phyloP scores from a whole-genome alignment of 2,329 filamentous ascomycete species.

The Aspergillus puulaauensis region DNA sequence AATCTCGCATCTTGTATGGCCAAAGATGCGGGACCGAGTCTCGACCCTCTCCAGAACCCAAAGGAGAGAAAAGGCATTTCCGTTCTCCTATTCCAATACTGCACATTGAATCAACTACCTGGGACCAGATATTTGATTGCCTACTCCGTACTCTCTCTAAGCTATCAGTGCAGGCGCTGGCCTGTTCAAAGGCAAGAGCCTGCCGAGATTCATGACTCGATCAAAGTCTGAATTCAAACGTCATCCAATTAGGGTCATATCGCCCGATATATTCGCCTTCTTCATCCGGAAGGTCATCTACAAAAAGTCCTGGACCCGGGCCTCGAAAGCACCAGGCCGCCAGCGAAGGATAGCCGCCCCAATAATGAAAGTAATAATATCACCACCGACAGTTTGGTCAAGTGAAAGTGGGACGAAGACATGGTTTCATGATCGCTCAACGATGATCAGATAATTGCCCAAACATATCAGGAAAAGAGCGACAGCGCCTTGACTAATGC shows the following conservation, averaged over 20 bases:
- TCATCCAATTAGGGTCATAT: not conserved
- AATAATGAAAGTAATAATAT: not conserved
- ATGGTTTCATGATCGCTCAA: slow-evolving; percentile 22
- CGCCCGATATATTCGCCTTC: not conserved
- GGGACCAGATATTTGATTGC: not conserved
- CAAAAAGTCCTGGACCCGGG: not conserved
- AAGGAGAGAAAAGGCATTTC: not conserved
- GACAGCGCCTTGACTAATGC: slow-evolving; percentile 22
- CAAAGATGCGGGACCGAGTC: not conserved
- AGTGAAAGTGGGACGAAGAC: slow-evolving; percentile 13
- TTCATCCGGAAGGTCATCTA: not conserved
- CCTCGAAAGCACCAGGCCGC: not conserved
- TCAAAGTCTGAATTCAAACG: not conserved
- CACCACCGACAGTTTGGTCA: not conserved
- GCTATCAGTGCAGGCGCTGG: not conserved
- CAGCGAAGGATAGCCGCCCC: not conserved
- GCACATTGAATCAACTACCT: too few species aligned
- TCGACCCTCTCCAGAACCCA: not conserved
- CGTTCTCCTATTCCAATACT: too few species aligned
- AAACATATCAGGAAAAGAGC: slow-evolving; percentile 24
- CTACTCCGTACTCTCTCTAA: not conserved
- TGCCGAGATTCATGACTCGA: not conserved
- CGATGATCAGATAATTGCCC: slow-evolving; percentile 27
- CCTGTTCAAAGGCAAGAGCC: not conserved
- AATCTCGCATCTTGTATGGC: not conserved